Percentiles rank a stretch among this genome's conserved stretches.
These are phyloP conservation scores for Tuctoria greenei DNA, from an alignment of 176 grass and related monocot genomes.

Conservation along the genomic window DNA sequence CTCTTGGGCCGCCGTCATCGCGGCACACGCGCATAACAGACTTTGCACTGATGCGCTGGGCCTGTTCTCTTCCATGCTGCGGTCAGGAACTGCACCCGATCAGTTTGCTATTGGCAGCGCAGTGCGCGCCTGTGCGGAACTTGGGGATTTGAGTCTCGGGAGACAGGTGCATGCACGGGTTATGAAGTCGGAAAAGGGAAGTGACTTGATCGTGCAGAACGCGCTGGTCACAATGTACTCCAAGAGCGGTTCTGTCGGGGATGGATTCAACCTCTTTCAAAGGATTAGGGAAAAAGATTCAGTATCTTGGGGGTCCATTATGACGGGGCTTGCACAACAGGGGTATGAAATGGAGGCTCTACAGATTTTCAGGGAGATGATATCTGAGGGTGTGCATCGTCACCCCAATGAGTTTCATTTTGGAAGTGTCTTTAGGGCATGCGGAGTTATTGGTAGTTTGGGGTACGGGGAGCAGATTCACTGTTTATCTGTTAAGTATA, in stretches of 20 bases:
- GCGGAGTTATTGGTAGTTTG: slow-evolving; percentile 39
- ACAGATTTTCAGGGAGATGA: too few relatives aligned
- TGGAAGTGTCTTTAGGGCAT: slow-evolving; percentile 58
- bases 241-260: slow-evolving; percentile 37
- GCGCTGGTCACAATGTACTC: slow-evolving; percentile 75
- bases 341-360: slow-evolving; percentile 43
- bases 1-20: slow-evolving; percentile 77
- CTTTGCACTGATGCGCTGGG: slow-evolving; percentile 27
- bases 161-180: slow-evolving; percentile 62
- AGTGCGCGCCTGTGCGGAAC: slow-evolving; percentile 47
- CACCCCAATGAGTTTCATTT: slow-evolving; percentile 76
- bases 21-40: slow-evolving; percentile 55
- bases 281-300: slow-evolving; percentile 62
- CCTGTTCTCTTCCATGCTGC: slow-evolving; percentile 66
- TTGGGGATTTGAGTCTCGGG: slow-evolving; percentile 34
- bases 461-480: slow-evolving; percentile 62
- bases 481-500: slow-evolving; percentile 58
- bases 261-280: slow-evolving; percentile 43
- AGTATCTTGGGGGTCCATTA: slow-evolving; percentile 81
- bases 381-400: slow-evolving; percentile 28
- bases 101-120: slow-evolving; percentile 68
- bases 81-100: slow-evolving; percentile 44
- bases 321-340: slow-evolving; percentile 42
- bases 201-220: slow-evolving; percentile 57
- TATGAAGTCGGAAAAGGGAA: slow-evolving; percentile 37